Base-by-base conservation (phyloP, 305 asterid species). In the Withania somnifera region DNA sequence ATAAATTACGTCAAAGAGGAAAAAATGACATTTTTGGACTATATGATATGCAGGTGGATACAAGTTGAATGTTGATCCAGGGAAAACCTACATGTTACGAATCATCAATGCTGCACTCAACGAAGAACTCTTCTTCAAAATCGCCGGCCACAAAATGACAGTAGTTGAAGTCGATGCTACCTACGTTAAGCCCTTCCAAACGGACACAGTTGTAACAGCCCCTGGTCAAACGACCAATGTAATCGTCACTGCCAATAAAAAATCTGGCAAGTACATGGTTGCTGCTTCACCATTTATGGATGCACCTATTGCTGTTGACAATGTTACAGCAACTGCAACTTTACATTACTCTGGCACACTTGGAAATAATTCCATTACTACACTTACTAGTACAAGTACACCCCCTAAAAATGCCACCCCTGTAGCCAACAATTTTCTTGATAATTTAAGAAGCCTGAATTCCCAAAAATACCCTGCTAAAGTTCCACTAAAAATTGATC, bases 41-140 rank as follows among this genome's bases (percentile, higher is more conserved):
- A 58, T 19, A 73, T 58, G 66, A 58, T 11, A 78, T 40, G 17
- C 85, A 91, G 98, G 82, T 6, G 96, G 94, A n/a, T 95, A 77
- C 81, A 89, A 77, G 30, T 57, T 95, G 77, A 82, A 83, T 11
- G 98, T 95, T 1, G 84, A 88, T 19, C 81, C 89, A 0, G 97
- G 97, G 7, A 95, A 93, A 79, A 82, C 92, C 0, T 95, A 95
- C 84, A 75, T 95, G 82, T 91, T 95, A 11, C 92, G 98, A 3
- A 67, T 95, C 3, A 87, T 95, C 98, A 95, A 93, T 15, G 98
- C 98, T 87, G 98, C 97, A 51, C 97, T 93, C 89, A 95, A 95
- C n/a, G 95, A 92, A 84, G 97, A 95, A 78, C 93, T 93, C 30
- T 95, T 95, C 87, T 93, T 93, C 90, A 91, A 90, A 82, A 87